A percentile compares a stretch with the other conserved stretches of the same genome.
These are phyloP conservation scores for Acanthochlamys bracteata DNA, from an alignment of 106 monocot species.

Conservation along the genomic window DNA sequence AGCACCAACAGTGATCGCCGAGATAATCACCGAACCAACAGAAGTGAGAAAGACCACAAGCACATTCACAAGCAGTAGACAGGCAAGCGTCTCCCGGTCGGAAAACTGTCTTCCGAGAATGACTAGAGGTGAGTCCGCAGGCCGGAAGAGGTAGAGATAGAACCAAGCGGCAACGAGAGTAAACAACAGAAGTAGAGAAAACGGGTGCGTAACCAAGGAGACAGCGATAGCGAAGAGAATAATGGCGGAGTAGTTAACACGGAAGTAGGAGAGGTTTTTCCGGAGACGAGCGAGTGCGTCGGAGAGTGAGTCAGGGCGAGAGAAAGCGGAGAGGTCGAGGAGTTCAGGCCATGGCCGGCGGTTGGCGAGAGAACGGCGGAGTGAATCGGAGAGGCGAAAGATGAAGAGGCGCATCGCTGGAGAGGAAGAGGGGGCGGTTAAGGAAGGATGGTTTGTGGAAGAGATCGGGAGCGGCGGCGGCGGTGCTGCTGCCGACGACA, in stretches of 20 bases:
- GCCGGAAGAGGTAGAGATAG: conserved; percentile 48
- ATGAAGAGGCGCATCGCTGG: conserved; percentile 25
- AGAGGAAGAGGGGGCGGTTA: conserved; percentile 8
- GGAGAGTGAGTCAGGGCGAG: conserved; percentile 33
- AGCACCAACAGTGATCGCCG: conserved; percentile 23
- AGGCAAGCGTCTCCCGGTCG: conserved; percentile 26
- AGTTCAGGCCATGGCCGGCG: conserved; percentile 46
- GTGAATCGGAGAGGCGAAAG: conserved; percentile 10
- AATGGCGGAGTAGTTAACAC: conserved; percentile 38
- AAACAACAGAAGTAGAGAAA: conserved; percentile 36
- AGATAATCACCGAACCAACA: conserved; percentile 36
- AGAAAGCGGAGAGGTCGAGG: conserved; percentile 38
- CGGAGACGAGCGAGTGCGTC: conserved; percentile 35
- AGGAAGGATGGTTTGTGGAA: neutral
- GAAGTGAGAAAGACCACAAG: conserved; percentile 43
- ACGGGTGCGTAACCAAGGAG: conserved; percentile 47
- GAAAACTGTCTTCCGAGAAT: conserved; percentile 43
- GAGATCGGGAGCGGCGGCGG: conserved; percentile 33
- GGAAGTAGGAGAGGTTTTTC: conserved; percentile 43
- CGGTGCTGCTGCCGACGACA: conserved; percentile 9
- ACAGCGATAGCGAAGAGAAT: conserved; percentile 27
- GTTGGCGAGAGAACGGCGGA: conserved; percentile 31
- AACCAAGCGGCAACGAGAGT: conserved; percentile 39
- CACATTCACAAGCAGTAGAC: conserved; percentile 25
- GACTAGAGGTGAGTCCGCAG: conserved; percentile 30